These are phyloP conservation scores for Fusarium sp. DNA, from an alignment of 2,329 filamentous ascomycete genomes.

Conservation along the genomic window DNA sequence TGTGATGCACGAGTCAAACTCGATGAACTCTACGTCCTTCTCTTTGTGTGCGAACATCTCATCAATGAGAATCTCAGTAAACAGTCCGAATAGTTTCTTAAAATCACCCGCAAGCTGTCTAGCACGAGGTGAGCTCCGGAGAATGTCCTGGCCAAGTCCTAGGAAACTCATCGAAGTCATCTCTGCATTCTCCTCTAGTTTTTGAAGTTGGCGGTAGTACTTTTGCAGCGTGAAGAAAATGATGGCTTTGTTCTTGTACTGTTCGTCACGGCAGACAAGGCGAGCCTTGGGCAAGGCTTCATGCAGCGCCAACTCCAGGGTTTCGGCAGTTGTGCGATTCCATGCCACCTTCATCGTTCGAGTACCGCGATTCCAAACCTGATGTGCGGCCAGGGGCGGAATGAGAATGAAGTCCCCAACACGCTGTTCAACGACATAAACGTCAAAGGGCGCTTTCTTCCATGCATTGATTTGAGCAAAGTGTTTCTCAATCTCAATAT, in stretches of 20 bases:
- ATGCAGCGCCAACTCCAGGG: constrained; percentile 83
- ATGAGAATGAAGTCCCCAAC: constrained; percentile 94
- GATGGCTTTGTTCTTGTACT: constrained; percentile 99
- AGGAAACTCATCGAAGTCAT: constrained; percentile 60
- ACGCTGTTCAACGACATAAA: constrained; percentile 91
- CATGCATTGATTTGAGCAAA: constrained; percentile 96
- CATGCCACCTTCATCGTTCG: constrained; percentile 97
- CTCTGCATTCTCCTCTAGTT: constrained; percentile 64
- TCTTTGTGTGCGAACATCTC: constrained; percentile 86
- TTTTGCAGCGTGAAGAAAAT: constrained; percentile 88
- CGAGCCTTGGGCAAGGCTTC: constrained; percentile 91
- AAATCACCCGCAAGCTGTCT: constrained; percentile 87
- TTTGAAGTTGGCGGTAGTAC: constrained; percentile 73
- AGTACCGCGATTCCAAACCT: constrained; percentile 98
- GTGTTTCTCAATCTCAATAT: constrained; percentile 96
- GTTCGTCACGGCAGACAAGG: constrained; percentile 94
- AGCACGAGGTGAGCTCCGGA: constrained; percentile 60
- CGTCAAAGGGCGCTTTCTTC: constrained; percentile 93
- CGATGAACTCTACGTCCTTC: constrained; percentile 78
- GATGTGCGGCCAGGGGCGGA: constrained; percentile 91
- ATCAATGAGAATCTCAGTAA: constrained; percentile 81
- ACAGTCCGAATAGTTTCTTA: constrained; percentile 81
- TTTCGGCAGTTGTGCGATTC: constrained; percentile 95
- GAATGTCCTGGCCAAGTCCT: constrained; percentile 61
- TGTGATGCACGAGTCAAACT: constrained; percentile 91